These are phyloP conservation scores for Lachnum nothofagi DNA, from an alignment of 2,329 filamentous ascomycete species.

Conservation along the genomic window DNA sequence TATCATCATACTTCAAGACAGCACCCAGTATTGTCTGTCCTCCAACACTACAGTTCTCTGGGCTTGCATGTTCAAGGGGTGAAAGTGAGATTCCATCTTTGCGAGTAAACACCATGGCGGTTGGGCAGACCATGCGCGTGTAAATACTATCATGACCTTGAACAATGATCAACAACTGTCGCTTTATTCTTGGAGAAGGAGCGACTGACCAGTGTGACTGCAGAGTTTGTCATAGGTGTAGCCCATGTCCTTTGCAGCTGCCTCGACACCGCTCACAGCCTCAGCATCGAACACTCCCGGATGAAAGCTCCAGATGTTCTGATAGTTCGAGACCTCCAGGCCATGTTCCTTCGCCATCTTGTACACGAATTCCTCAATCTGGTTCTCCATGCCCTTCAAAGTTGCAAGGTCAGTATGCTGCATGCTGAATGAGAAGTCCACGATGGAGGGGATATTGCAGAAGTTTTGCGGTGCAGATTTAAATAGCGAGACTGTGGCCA, in stretches of 20 bases:
- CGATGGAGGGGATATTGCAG: constrained; percentile 64
- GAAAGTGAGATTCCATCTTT: constrained; percentile 57
- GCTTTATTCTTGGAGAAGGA: not conserved
- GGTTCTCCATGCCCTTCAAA: constrained; percentile 50
- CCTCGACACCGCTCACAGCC: constrained; percentile 53
- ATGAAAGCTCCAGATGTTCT: constrained; percentile 40
- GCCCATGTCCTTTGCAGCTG: constrained; percentile 45
- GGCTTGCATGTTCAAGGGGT: constrained; percentile 53
- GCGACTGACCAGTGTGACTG: constrained; percentile 33
- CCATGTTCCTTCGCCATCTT: constrained; percentile 51
- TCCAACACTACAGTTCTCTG: constrained; percentile 51
- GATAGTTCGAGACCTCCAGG: constrained; percentile 53
- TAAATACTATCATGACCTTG: constrained; percentile 47
- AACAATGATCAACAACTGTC: not conserved
- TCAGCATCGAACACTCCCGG: constrained; percentile 28
- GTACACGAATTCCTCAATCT: constrained; percentile 52
- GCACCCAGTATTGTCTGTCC: constrained; percentile 42
- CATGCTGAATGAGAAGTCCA: constrained; percentile 62
- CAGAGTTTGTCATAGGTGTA: constrained; percentile 7
- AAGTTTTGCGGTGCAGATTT: constrained; percentile 59
- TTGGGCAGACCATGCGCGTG: constrained; percentile 52
- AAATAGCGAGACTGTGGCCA: constrained; percentile 65
- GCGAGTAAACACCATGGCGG: constrained; percentile 60
- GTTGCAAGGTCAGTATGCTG: constrained; percentile 51
- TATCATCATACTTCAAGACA: constrained; percentile 33